A percentile compares a stretch with the other conserved stretches of the same genome.
phyloP scores from a whole-genome alignment of 768 basidiomycete genomes.

The Agaricus blazei region DNA sequence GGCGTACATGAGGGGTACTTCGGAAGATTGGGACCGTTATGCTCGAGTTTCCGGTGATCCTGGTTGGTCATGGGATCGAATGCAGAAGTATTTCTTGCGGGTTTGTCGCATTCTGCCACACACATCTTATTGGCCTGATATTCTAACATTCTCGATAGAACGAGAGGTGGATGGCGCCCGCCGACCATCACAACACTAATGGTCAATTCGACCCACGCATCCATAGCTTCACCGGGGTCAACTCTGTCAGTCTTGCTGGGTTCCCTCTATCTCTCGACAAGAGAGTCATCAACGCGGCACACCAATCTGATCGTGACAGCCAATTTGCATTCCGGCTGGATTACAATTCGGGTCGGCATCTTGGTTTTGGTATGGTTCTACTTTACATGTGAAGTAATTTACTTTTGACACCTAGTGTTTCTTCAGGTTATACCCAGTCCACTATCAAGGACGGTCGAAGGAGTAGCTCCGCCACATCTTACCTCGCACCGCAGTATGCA shows the following conservation, averaged over 20 bases:
- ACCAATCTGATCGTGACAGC: conserved; percentile 1
- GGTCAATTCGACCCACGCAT: conserved; percentile 28
- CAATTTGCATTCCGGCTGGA: conserved; percentile 11
- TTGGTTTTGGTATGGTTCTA: conserved; percentile 18
- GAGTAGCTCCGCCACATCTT: conserved; percentile 26
- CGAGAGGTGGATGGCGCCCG: conserved; percentile 23
- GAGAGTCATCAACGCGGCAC: conserved; percentile 16
- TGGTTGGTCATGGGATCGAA: conserved; percentile 37
- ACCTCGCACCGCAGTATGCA: conserved; percentile 21
- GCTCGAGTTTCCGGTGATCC: conserved; percentile 39
- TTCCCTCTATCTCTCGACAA: conserved; percentile 22
- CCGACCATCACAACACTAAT: conserved; percentile 26
- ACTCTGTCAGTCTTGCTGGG: conserved; percentile 24
- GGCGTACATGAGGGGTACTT: conserved; percentile 28
- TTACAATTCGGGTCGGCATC: conserved; percentile 9
- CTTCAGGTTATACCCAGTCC: conserved; percentile 22
- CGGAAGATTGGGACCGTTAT: conserved; percentile 50
- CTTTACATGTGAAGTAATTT: conserved; percentile 18
- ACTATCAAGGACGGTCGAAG: conserved; percentile 23
- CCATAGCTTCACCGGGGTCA: conserved; percentile 26
- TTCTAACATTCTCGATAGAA: conserved; percentile 12
- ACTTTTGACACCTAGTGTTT: neutral
- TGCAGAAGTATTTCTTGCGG: conserved; percentile 25
- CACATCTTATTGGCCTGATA: neutral
- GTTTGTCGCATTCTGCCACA: conserved; percentile 10